Evolutionary conservation across 305 asterid species (phyloP).

Genomic region (Fraxinus paxiana): DNA sequence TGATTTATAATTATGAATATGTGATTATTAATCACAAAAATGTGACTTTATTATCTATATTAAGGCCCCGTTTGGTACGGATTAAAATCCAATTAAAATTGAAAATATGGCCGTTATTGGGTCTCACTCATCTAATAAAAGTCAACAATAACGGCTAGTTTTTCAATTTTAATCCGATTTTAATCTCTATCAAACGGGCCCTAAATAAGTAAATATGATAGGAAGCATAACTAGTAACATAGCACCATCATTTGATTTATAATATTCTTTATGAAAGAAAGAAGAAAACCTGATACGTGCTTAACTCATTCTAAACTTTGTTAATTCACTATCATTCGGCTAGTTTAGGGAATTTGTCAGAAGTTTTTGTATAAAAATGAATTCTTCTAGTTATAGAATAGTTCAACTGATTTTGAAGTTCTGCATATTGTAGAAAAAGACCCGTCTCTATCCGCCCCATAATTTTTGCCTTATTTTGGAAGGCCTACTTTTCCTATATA

Average conservation of each 20-base stretch:
- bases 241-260: not conserved
- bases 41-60: too few species aligned
- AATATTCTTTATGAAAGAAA: not conserved
- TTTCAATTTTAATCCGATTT: too few species aligned
- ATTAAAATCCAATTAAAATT: too few species aligned
- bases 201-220: constrained; percentile 4
- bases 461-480: not conserved
- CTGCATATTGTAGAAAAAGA: not conserved
- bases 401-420: not conserved
- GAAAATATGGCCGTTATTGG: too few species aligned
- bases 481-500: not conserved
- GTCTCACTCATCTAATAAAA: too few species aligned
- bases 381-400: not conserved
- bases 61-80: too few species aligned
- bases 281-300: not conserved
- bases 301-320: constrained; percentile 18
- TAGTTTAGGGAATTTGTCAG: not conserved
- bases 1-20: too few species aligned
- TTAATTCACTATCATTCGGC: not conserved
- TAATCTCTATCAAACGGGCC: too few species aligned
- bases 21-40: too few species aligned
- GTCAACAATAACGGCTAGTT: too few species aligned
- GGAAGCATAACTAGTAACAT: constrained; percentile 8
- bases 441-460: not conserved
- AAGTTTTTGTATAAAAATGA: not conserved